Evolutionary conservation across 352 stramenopile genomes (phyloP), one percentile per base, ranked within the genome.

Genomic region (Aphanomyces astaci): DNA sequence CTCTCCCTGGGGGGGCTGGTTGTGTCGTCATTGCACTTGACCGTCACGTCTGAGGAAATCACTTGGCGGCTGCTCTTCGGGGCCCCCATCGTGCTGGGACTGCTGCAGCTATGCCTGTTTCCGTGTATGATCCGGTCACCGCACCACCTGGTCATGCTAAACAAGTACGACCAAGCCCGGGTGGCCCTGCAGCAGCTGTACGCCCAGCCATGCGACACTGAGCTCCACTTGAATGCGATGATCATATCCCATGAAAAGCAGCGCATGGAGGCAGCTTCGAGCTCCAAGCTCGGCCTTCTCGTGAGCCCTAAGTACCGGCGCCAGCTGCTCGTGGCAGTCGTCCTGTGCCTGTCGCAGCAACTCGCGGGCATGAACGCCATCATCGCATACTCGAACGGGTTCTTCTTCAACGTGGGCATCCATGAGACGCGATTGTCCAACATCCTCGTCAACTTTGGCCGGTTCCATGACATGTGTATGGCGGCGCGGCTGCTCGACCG

Each of bases 21-120:
- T 22, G 72, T 69, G 0, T 75, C 75, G 39, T 75, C 81, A 9
- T 22, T 31, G 27, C 60, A 67, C 25, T 86, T 82, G 51, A 86
- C 80, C 67, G 78, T 87, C 56, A 74, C 77, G 9, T 75, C 81
- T 55, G 80, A 75, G 0, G 74, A 72, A 43, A 63, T 22, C 4
- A 78, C 81, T 19, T 89, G 81, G 81, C 74, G 83, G 13, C 79
- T 79, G 36, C 84, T 87, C 19, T 75, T 49, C 43, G 78, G 11
- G 56, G 76, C 84, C 39, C 83, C 78, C 5, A 71, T 79, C 30
- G 49, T 86, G 1, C 72, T 89, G 31, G 76, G 73, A 63, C 69
- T 79, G 53, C 67, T 85, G 31, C 85, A 83, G 70, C 73, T 75
- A 0, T 56, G 78, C 67, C 68, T 73, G 25, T 73, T 70, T 1